Percentiles rank a stretch among this genome's conserved stretches.
These are phyloP conservation scores for Phytopythium oedochilum DNA, from an alignment of 352 stramenopile genomes.

Conservation along the genomic window DNA sequence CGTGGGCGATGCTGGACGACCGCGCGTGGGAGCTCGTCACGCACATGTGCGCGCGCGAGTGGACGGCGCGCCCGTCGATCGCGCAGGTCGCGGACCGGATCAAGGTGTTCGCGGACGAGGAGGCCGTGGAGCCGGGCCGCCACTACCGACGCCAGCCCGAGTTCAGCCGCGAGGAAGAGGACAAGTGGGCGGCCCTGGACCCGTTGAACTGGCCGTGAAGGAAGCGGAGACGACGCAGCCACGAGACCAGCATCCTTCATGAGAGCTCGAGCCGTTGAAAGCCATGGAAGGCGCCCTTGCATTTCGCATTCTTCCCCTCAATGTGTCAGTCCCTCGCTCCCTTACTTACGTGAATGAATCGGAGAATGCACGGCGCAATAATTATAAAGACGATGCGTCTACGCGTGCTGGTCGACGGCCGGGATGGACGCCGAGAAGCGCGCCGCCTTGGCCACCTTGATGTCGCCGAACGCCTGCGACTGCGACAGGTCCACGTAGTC, in stretches of 20 bases:
- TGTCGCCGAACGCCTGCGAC: constrained; percentile 91
- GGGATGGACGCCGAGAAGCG: constrained; percentile 75
- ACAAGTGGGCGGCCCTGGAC: not conserved
- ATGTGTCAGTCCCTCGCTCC: too few relatives aligned
- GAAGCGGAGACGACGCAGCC: too few relatives aligned
- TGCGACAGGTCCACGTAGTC: constrained; percentile 96
- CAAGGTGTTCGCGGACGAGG: constrained; percentile 12
- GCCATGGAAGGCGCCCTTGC: not conserved
- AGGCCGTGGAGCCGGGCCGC: not conserved
- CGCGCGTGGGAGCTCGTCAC: constrained; percentile 12
- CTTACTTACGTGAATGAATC: too few relatives aligned
- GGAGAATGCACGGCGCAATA: not conserved
- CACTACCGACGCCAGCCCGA: not conserved
- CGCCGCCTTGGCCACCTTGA: constrained; percentile 79
- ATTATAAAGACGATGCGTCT: constrained; percentile 1
- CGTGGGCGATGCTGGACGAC: constrained; percentile 8
- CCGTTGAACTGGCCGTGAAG: not conserved
- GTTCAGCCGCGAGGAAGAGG: not conserved
- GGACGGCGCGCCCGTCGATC: constrained; percentile 2
- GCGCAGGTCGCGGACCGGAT: constrained; percentile 2
- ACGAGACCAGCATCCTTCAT: too few relatives aligned
- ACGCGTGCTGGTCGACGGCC: constrained; percentile 50
- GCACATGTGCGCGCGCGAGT: constrained; percentile 3
- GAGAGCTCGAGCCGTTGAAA: not conserved
- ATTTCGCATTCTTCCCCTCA: not conserved